phyloP scores from a whole-genome alignment of 2,329 filamentous ascomycete genomes.

The Sphaerulina vaccinii region DNA sequence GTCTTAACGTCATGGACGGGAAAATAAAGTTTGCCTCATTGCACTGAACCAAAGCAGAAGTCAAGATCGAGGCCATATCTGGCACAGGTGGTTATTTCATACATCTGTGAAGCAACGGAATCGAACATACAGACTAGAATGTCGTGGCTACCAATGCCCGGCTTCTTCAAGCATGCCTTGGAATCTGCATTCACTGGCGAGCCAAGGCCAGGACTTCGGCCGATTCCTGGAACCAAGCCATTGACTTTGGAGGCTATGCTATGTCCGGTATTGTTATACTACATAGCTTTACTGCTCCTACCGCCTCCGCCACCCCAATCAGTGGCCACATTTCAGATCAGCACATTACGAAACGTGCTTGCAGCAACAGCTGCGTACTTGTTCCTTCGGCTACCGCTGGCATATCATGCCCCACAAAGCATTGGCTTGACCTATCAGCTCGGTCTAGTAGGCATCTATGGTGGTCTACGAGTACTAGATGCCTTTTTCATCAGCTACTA shows the following conservation, averaged over 20 bases:
- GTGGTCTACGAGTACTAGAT: conserved; percentile 44
- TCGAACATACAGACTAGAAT: not conserved
- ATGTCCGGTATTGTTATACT: conserved; percentile 44
- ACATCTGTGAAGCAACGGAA: not conserved
- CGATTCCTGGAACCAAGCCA: conserved; percentile 43
- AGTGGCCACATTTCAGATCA: conserved; percentile 34
- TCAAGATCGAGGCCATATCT: not conserved
- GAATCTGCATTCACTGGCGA: conserved; percentile 27
- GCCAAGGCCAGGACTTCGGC: conserved; percentile 42
- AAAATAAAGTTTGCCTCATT: conserved; percentile 13
- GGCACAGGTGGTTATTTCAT: not conserved
- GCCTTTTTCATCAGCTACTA: conserved; percentile 47
- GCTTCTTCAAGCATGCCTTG: conserved; percentile 27
- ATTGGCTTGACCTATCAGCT: conserved; percentile 49
- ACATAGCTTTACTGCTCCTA: conserved; percentile 44
- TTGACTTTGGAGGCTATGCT: conserved; percentile 42
- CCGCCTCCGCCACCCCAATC: conserved; percentile 42
- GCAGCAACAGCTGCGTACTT: conserved; percentile 41
- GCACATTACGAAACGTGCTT: conserved; percentile 39
- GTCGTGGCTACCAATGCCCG: conserved; percentile 17
- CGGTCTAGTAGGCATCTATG: conserved; percentile 45
- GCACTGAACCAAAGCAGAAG: not conserved
- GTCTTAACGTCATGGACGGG: conserved; percentile 14
- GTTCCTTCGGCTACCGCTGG: conserved; percentile 45
- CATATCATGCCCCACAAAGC: conserved; percentile 46